phyloP scores from a whole-genome alignment of 2,329 filamentous ascomycete genomes.

The Xylaria sp. region DNA sequence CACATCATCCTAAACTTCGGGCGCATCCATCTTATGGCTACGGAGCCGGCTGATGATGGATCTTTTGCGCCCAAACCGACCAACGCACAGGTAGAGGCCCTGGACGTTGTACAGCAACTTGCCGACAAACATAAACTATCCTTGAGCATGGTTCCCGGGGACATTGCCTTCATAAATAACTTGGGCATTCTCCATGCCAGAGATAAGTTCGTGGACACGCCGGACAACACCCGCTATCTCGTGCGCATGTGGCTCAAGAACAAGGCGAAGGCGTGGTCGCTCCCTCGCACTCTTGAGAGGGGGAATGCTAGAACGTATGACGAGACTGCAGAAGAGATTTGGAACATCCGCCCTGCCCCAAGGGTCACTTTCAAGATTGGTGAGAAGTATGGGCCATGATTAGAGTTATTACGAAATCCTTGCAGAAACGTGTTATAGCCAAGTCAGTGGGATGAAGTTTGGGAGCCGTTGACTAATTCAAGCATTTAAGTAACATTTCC shows the following conservation, averaged over 20 bases:
- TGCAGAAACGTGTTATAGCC: too few relatives aligned
- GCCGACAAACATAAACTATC: not conserved
- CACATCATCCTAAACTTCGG: not conserved
- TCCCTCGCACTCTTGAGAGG: not conserved
- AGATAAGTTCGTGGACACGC: not conserved
- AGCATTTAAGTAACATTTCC: too few relatives aligned
- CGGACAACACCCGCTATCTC: not conserved
- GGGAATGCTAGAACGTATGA: too few relatives aligned
- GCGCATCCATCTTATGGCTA: not conserved
- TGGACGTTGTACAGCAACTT: not conserved
- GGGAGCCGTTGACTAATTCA: too few relatives aligned
- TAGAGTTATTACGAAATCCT: too few relatives aligned
- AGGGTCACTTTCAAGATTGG: too few relatives aligned
- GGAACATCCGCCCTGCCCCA: too few relatives aligned
- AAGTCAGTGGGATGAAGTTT: too few relatives aligned
- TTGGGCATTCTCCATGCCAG: not conserved
- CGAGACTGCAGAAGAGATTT: too few relatives aligned
- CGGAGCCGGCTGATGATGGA: too few relatives aligned
- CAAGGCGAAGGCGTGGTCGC: not conserved
- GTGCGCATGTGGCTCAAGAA: not conserved
- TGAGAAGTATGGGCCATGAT: too few relatives aligned
- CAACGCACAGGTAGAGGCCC: not conserved
- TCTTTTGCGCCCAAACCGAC: not conserved
- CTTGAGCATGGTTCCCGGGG: not conserved
- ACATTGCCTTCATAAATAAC: not conserved